A percentile compares a stretch with the other conserved stretches of the same genome.
Evolutionary conservation across 352 stramenopile genomes (phyloP).

Genomic region (Pythium diclinum): DNA sequence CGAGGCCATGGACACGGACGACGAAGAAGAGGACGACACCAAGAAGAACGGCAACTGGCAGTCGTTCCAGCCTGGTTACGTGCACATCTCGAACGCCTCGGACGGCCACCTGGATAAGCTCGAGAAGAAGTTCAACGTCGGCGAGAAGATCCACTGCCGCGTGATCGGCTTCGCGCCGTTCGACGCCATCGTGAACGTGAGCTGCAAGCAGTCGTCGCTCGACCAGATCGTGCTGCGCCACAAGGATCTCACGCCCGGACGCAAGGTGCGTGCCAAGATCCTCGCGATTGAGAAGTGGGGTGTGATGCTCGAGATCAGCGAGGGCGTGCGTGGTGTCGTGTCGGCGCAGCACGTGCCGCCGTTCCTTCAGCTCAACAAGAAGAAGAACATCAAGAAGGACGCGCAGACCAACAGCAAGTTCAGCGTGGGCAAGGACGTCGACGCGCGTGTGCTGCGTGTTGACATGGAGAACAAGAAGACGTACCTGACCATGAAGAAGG

Average conservation of each 20-base stretch:
- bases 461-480: slow-evolving; percentile 92
- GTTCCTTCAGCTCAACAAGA: slow-evolving; percentile 55
- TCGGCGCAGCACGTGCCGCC: slow-evolving; percentile 72
- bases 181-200: slow-evolving; percentile 81
- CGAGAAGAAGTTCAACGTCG: slow-evolving; percentile 81
- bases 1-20: slow-evolving; percentile 54
- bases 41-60: slow-evolving; percentile 67
- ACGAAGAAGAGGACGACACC: slow-evolving; percentile 30
- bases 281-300: slow-evolving; percentile 79
- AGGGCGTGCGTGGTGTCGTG: slow-evolving; percentile 79
- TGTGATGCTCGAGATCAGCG: slow-evolving; percentile 82
- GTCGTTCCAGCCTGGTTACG: slow-evolving; percentile 76
- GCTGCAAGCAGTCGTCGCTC: slow-evolving; percentile 74
- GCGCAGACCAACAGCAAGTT: slow-evolving; percentile 72
- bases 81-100: slow-evolving; percentile 86
- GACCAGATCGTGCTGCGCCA: slow-evolving; percentile 75
- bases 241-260: slow-evolving; percentile 69
- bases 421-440: slow-evolving; percentile 71
- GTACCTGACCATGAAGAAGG: slow-evolving; percentile 89
- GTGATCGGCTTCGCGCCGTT: slow-evolving; percentile 86
- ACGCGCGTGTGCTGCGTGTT: slow-evolving; percentile 78
- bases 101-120: slow-evolving; percentile 86
- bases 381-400: slow-evolving; percentile 61
- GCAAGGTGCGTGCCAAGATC: slow-evolving; percentile 79
- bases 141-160: slow-evolving; percentile 56